Evolutionary conservation across 805 yeast species (phyloP).

Genomic region (Lipomyces japonicus): DNA sequence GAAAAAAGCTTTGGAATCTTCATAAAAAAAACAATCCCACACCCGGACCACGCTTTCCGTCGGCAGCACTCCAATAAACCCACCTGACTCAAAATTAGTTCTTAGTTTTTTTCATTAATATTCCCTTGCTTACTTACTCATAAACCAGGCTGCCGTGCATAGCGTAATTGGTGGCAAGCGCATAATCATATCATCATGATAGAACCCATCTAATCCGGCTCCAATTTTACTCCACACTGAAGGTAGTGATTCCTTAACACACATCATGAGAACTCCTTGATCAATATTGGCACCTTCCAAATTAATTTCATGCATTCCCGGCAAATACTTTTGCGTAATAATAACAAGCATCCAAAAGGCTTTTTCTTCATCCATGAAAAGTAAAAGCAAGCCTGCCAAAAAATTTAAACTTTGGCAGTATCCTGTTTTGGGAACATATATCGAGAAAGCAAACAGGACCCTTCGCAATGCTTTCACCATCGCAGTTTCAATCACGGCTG

Average conservation of each 20-base stretch:
- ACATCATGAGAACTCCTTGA: slow-evolving; percentile 89
- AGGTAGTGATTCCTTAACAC: slow-evolving; percentile 80
- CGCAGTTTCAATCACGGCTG: slow-evolving; percentile 50
- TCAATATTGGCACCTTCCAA: slow-evolving; percentile 93
- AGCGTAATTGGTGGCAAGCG: slow-evolving; percentile 86
- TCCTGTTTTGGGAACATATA: slow-evolving; percentile 84
- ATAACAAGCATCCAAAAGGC: slow-evolving; percentile 96
- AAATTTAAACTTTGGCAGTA: slow-evolving; percentile 95
- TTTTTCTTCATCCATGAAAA: slow-evolving; percentile 84
- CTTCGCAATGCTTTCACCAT: slow-evolving; percentile 70
- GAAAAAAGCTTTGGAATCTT: slow-evolving; percentile 82
- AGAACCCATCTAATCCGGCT: slow-evolving; percentile 42
- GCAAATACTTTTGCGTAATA: slow-evolving; percentile 76
- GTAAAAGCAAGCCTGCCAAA: slow-evolving; percentile 76
- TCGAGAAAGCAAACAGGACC: slow-evolving; percentile 77
- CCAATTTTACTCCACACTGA: slow-evolving; percentile 63
- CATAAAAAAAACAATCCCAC: slow-evolving; percentile 94
- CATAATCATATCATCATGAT: slow-evolving; percentile 49
- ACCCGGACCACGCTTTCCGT: slow-evolving; percentile 81
- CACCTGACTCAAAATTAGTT: slow-evolving; percentile 27
- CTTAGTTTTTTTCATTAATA: no score
- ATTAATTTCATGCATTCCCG: slow-evolving; percentile 86
- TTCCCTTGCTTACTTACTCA: slow-evolving; percentile 50
- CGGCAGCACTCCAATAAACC: slow-evolving; percentile 87
- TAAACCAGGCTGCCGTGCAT: slow-evolving; percentile 96